Evolutionary conservation across 192 early-diverging fungal species (phyloP), one percentile per base, ranked within the genome.

Genomic region (Mortierella hygrophila): DNA sequence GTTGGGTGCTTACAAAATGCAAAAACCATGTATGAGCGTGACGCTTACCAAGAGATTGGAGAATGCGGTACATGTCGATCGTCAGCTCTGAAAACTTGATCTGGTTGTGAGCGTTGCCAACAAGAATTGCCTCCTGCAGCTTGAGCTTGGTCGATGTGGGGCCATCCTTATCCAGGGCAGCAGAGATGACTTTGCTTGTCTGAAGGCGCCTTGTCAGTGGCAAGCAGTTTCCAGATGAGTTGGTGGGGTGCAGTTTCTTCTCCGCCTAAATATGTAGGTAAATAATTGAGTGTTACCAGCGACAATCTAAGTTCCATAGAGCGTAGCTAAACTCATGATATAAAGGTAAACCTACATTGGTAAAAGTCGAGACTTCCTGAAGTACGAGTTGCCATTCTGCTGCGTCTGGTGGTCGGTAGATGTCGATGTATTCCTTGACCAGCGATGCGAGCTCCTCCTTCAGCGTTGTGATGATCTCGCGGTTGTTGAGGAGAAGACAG

Each of bases 71-170:
- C 97, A 99, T 97, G 78, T 99, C 98, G 65, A 99, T 89, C 0
- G 97, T 98, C 46, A 99, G 90, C 87, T 99, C 97, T 0, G 97
- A 98, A 85, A 99, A 99, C 79, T 99, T 99, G 88, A 98, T 97
- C 77, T 99, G 98, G 57, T 96, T 96, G 55, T 96, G 96, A 75
- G 95, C 94, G 86, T 98, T 99, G 37, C 98, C 98, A 60, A 99
- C 97, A 46, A 99, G 89, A 68, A 99, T 98, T 0, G 97, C 98
- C 89, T 99, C 97, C 88, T 98, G 98, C 26, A 99, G 90, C 60
- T 91, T 90, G 42, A 97, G 79, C 76, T 89, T 91, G 6, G 89
- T 87, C 16, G 79, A 74, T 1, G 78, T 63, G 4, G 82, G 74
- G 5, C 91, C 89, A 41, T 96, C 93, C 76, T 93, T 95, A 74